These are phyloP conservation scores for Microcos paniculata DNA, from an alignment of 345 rosid genomes.

Conservation along the genomic window DNA sequence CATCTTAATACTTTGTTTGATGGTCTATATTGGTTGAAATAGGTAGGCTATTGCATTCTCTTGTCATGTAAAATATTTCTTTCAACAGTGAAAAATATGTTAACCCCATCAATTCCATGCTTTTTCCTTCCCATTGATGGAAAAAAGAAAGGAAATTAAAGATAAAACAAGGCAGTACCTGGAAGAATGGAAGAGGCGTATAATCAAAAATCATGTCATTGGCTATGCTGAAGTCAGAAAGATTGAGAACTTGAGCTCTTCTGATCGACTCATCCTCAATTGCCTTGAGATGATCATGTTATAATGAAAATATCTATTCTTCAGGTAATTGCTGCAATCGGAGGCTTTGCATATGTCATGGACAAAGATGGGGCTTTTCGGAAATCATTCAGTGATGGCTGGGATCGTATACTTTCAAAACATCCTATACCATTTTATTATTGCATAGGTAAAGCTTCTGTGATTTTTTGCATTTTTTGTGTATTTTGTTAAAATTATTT, in stretches of 20 bases:
- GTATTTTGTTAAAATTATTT: constrained; percentile 2
- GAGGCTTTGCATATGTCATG: constrained; percentile 83
- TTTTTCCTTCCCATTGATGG: not conserved
- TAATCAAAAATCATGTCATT: not conserved
- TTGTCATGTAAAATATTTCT: not conserved
- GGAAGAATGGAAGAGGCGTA: not conserved
- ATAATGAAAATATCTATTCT: constrained; percentile 1
- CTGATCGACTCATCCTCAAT: not conserved
- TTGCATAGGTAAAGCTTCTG: constrained; percentile 62
- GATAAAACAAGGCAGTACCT: not conserved
- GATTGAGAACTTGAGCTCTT: too few species aligned
- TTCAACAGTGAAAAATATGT: too few species aligned
- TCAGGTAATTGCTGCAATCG: constrained; percentile 72
- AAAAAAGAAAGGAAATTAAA: not conserved
- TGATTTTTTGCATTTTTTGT: not conserved
- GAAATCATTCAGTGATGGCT: constrained; percentile 87
- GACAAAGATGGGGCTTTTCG: constrained; percentile 93
- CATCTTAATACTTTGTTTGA: not conserved
- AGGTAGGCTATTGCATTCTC: not conserved
- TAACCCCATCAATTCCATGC: too few species aligned
- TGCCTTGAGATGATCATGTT: not conserved
- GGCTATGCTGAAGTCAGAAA: too few species aligned
- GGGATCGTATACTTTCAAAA: constrained; percentile 88
- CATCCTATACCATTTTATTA: constrained; percentile 96
- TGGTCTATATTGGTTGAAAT: not conserved